A percentile compares a stretch with the other conserved stretches of the same genome.
These are phyloP conservation scores for Colletotrichum agaves DNA, from an alignment of 2,329 filamentous ascomycete species.

Conservation along the genomic window DNA sequence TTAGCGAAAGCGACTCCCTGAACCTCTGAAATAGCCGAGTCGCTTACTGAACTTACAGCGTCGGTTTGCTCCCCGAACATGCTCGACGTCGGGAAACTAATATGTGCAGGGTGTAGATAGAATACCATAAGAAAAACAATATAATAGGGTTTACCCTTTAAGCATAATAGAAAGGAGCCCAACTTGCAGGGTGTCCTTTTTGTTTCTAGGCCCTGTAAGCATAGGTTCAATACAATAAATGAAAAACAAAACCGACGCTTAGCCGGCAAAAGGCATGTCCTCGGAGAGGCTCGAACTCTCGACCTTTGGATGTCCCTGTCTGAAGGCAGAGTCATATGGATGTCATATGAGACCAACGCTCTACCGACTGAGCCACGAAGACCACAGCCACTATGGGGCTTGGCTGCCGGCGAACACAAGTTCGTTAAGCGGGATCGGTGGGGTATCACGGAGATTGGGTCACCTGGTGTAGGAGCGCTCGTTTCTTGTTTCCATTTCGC, in stretches of 20 bases:
- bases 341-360: slow-evolving; percentile 36
- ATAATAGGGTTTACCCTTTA: no score
- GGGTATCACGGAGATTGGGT: no score
- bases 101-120: no score
- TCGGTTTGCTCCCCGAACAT: no score
- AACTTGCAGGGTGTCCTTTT: no score
- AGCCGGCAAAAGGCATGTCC: slow-evolving; percentile 23
- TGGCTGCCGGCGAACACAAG: rapidly evolving
- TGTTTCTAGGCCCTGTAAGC: no score
- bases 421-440: not conserved
- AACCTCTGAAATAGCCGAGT: not conserved
- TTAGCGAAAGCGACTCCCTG: not conserved
- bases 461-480: not conserved
- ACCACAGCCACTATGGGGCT: slow-evolving; percentile 8
- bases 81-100: no score
- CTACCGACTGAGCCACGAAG: slow-evolving; percentile 37
- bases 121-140: no score
- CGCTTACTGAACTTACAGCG: no score
- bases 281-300: slow-evolving; percentile 35
- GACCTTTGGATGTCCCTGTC: slow-evolving; percentile 34
- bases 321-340: slow-evolving; percentile 14
- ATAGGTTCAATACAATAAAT: not conserved
- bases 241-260: not conserved
- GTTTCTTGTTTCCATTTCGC: not conserved
- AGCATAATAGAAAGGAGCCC: no score